Base-by-base conservation (phyloP, 768 basidiomycete genomes). In the Amanita polypyramis region DNA sequence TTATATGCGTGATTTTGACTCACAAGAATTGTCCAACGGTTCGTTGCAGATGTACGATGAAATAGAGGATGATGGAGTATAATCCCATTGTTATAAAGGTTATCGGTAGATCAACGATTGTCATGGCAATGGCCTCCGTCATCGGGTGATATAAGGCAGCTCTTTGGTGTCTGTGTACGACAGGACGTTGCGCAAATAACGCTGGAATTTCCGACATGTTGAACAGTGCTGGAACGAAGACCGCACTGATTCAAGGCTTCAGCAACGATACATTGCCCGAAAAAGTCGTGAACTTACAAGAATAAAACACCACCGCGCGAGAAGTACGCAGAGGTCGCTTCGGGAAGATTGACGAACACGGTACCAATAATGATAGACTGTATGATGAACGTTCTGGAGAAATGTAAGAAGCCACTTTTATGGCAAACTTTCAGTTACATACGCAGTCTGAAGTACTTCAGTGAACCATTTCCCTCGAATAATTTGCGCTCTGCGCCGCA, bases 221-320 rank as follows among this genome's bases (percentile, higher is more conserved):
- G 23, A 73, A 73, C 3, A 87, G 62, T 0, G 76, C 79, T 7
- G 76, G 65, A 43, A 82, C 72, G 23, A 85, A 73, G 5, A 82
- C 62, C 0, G 81, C 64, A 50, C 80, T 74, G 32, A 65, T 69
- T 27, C 3, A 34, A 27, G 12, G 35, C 27, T 27, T 49, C n/a
- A 44, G 17, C 11, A 10, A 1, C 23, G 12, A 15, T 17, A 21
- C 43, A 47, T 1, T 21, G 5, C 27, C 7, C 45, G 42, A 30
- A 12, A n/a, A 36, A 2, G 15, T 11, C 15, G 32, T 5, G 29
- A 32, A 64, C 73, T 27, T 63, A 78, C 73, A 86, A 85, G 70
- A 83, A 87, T 21, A 89, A 62, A 11, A 83, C 68, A 67, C 85
- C 79, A 25, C 82, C 85, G 21, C 85, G 74, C 12, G 80, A 77